phyloP scores from a whole-genome alignment of 345 rosid genomes.

The Arabidopsis suecica region DNA sequence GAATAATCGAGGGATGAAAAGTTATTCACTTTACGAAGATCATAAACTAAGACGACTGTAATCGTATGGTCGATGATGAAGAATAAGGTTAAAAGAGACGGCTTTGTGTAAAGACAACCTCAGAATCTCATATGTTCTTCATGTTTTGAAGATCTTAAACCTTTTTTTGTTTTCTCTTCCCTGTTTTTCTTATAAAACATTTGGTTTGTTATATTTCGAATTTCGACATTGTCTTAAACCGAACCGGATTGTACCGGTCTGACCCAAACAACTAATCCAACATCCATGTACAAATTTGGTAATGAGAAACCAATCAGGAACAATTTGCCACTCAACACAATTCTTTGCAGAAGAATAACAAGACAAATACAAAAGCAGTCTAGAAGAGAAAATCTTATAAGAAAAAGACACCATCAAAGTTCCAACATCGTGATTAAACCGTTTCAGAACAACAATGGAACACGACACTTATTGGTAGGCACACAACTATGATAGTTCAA shows the following conservation, averaged over 20 bases:
- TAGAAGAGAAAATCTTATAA: background rate
- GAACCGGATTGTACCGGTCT: conserved; percentile 12
- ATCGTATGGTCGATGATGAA: conserved; percentile 9
- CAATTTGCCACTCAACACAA: background rate
- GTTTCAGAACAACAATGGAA: conserved; percentile 10
- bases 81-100: conserved; percentile 11
- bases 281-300: background rate
- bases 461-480: background rate
- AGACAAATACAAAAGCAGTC: background rate
- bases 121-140: conserved; percentile 35
- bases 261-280: background rate
- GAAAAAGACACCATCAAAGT: background rate
- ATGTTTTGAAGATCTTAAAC: background rate
- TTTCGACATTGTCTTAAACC: conserved; percentile 2
- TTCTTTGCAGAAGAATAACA: conserved; percentile 3
- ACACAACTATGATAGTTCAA: background rate
- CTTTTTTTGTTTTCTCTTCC: background rate
- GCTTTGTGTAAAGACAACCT: conserved; percentile 10
- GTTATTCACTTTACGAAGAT: conserved; percentile 2
- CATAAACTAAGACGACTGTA: conserved; percentile 13
- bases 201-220: too few species aligned
- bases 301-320: background rate
- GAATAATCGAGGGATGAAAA: conserved; percentile 7
- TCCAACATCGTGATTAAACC: background rate
- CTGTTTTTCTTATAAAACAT: background rate